These are phyloP conservation scores for Lachancea nothofagi DNA, from an alignment of 805 yeast genomes.

Conservation along the genomic window DNA sequence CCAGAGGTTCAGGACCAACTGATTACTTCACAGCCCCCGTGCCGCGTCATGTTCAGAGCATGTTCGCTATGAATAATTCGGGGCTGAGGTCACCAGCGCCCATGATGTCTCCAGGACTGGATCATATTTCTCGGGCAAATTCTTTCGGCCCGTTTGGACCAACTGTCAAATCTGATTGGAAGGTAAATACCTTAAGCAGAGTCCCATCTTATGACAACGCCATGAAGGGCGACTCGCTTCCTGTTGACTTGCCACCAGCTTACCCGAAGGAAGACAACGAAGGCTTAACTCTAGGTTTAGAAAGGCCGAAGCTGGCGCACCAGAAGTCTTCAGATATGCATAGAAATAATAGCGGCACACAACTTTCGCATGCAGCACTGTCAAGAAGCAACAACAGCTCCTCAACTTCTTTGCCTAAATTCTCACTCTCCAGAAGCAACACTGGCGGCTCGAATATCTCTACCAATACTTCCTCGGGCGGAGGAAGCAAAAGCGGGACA, in stretches of 20 bases:
- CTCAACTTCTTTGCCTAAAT: constrained; percentile 18
- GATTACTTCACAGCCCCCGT: constrained; percentile 22
- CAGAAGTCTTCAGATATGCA: constrained; percentile 22
- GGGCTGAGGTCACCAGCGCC: constrained; percentile 12
- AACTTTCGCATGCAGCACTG: constrained; percentile 15
- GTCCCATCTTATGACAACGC: constrained; percentile 89
- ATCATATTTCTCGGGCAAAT: constrained; percentile 53
- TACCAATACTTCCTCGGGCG: constrained; percentile 2
- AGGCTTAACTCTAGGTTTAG: constrained; percentile 11
- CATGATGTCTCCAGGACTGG: constrained; percentile 46
- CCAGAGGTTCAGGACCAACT: constrained; percentile 17
- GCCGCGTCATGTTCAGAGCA: constrained; percentile 18
- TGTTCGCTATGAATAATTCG: constrained; percentile 35
- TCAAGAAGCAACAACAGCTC: constrained; percentile 27
- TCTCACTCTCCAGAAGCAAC: constrained; percentile 13
- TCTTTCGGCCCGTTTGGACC: constrained; percentile 38
- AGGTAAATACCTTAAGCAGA: constrained; percentile 44
- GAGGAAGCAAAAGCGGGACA: constrained; percentile 14
- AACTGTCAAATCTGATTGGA: constrained; percentile 35
- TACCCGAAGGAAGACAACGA: constrained; percentile 36
- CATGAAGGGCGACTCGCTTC: constrained; percentile 46
- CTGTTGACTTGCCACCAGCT: constrained; percentile 61
- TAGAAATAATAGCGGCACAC: constrained; percentile 14
- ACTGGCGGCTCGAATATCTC: constrained; percentile 13
- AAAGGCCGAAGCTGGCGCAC: constrained; percentile 27